Conservation (phyloP, 495 filamentous ascomycete species). For the Talaromyces proteolyticus region DNA sequence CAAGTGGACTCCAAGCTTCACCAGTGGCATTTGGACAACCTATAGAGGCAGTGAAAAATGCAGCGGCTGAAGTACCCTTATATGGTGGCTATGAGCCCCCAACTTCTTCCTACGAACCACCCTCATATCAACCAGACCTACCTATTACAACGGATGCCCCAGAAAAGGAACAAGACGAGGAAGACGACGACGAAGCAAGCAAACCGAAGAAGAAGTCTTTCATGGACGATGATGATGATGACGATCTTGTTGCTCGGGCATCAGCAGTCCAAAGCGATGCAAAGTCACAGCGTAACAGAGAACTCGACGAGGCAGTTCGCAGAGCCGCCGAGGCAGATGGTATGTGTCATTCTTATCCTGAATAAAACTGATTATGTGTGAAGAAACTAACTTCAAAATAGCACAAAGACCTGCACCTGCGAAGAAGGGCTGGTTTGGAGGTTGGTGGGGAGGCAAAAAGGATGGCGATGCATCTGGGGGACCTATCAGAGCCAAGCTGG, state of each 20-base stretch:
- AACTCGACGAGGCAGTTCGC: conserved; percentile 70
- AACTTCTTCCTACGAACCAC: conserved; percentile 29
- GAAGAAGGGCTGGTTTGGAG: conserved; percentile 81
- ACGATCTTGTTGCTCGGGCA: conserved; percentile 44
- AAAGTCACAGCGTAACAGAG: conserved; percentile 44
- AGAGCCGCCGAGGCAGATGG: conserved; percentile 84
- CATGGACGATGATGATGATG: conserved; percentile 64
- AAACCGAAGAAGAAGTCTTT: conserved; percentile 72
- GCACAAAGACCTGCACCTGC: conserved; percentile 31
- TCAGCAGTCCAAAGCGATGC: conserved; percentile 48
- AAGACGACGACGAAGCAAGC: too few species aligned
- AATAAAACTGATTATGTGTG: neutral
- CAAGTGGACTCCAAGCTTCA: conserved; percentile 10
- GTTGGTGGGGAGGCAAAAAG: conserved; percentile 80
- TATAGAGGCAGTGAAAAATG: conserved; percentile 1
- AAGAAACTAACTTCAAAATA: conserved; percentile 21
- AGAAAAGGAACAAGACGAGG: conserved; percentile 25
- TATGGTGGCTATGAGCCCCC: conserved; percentile 23
- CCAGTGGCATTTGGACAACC: conserved; percentile 13
- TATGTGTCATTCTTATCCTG: conserved; percentile 23
- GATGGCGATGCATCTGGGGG: conserved; percentile 42
- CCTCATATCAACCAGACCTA: conserved; percentile 19
- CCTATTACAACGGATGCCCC: conserved; percentile 10
- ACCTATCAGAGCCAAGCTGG: conserved; percentile 92
- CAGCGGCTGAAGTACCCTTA: conserved; percentile 2